Percentiles rank a stretch among this genome's conserved stretches.
Evolutionary conservation across 2,329 filamentous ascomycete species (phyloP).

Genomic region (Biscogniauxia mediterranea): DNA sequence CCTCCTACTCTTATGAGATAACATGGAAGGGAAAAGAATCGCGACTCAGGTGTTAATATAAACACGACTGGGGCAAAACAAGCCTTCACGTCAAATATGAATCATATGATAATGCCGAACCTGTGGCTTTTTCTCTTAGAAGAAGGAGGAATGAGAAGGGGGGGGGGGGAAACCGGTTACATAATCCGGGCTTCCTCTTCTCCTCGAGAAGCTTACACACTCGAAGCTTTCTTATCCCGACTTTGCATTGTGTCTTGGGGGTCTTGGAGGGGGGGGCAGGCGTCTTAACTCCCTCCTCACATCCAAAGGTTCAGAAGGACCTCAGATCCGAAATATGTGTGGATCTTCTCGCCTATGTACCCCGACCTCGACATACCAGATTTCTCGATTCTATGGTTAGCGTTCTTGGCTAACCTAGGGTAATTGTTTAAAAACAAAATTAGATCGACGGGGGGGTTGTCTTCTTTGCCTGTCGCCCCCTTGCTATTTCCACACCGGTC

Average conservation of each 20-base stretch:
- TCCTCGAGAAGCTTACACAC: background rate
- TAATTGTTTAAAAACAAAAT: background rate
- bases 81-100: background rate
- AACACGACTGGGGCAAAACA: background rate
- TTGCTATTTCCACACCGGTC: background rate
- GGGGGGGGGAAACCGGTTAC: background rate
- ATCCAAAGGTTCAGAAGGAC: slow-evolving; percentile 15
- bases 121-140: background rate
- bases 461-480: too few species aligned
- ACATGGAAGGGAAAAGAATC: background rate
- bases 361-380: background rate
- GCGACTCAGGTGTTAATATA: background rate
- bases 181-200: background rate
- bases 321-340: slow-evolving; percentile 24
- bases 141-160: too few species aligned
- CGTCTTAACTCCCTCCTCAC: background rate
- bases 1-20: background rate
- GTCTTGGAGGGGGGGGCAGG: too few species aligned
- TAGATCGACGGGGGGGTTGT: too few species aligned
- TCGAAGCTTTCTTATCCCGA: background rate
- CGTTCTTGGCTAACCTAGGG: background rate
- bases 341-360: slow-evolving; percentile 1
- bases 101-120: background rate
- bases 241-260: background rate
- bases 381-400: background rate